Evolutionary conservation across 306 rosid genomes (phyloP).

Genomic region (Inga laurina): DNA sequence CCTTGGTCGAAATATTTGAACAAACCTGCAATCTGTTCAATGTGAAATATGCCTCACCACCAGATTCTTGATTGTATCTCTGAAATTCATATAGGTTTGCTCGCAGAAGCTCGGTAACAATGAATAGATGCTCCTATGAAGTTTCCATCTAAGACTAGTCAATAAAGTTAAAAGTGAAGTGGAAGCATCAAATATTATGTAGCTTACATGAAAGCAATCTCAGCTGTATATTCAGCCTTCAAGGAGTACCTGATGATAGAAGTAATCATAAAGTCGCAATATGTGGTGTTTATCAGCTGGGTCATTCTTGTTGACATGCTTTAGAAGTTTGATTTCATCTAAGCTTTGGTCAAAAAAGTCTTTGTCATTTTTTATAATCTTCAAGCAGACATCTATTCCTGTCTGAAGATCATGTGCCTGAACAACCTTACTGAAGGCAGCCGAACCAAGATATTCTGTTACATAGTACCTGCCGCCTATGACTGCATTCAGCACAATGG

Average conservation of each 20-base stretch:
- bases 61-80: slow-evolving; percentile 92
- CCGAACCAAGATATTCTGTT: slow-evolving; percentile 94
- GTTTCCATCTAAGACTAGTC: slow-evolving; percentile 26
- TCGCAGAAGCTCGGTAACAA: slow-evolving; percentile 92
- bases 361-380: slow-evolving; percentile 96
- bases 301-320: slow-evolving; percentile 92
- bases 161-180: slow-evolving; percentile 7
- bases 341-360: slow-evolving; percentile 97
- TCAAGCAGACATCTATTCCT: slow-evolving; percentile 91
- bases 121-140: slow-evolving; percentile 92
- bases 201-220: slow-evolving; percentile 8
- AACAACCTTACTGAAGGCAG: slow-evolving; percentile 95
- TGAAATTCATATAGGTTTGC: slow-evolving; percentile 96
- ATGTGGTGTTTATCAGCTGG: slow-evolving; percentile 79
- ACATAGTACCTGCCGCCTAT: slow-evolving; percentile 86
- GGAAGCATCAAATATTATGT: slow-evolving; percentile 1
- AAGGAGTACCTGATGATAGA: slow-evolving; percentile 82
- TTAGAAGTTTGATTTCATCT: slow-evolving; percentile 95
- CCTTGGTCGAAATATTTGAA: slow-evolving; percentile 27
- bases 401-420: slow-evolving; percentile 94
- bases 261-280: slow-evolving; percentile 93
- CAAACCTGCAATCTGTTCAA: slow-evolving; percentile 85
- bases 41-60: slow-evolving; percentile 86
- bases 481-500: slow-evolving; percentile 76
- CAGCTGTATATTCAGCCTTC: slow-evolving; percentile 1